Base-by-base conservation (phyloP, 176 grass and related monocot genomes). In the Cenchrus purpureus region DNA sequence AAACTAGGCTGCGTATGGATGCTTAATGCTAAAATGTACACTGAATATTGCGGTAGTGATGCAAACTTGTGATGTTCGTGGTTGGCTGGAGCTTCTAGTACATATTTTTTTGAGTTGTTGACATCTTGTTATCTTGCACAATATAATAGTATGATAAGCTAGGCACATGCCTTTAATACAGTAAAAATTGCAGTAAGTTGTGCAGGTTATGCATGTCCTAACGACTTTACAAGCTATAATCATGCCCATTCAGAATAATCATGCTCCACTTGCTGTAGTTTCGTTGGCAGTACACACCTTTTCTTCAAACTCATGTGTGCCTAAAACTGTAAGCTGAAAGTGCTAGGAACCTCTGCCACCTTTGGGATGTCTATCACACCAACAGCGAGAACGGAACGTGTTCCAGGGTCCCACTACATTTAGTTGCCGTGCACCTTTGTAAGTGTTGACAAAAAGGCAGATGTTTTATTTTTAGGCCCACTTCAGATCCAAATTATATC, bases 321-420 rank as follows among this genome's bases (percentile, higher is more conserved):
- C 68, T 22, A 22, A 19, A 31, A 16, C 31, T 32, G 31, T 32
- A 32, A 32, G 31, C 32, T 80, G 61, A 76, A 80, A 62, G 69
- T 14, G 50, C 7, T 10, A 45, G 52, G 51, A 51, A 85, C 12
- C 45, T 80, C 25, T 85, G 16, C 77, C 52, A 68, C 80, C 43
- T 80, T 76, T 81, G 87, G 82, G 73, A 62, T 79, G 46, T 80
- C 5, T 71, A 73, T 65, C 64, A 53, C 9, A 73, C 3, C 6
- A 28, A 12, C 34, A 55, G 20, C 15, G 48, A 68, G 45, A 89
- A 54, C n/a, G 46, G 32, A 62, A 65, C 55, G 10, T 75, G 63
- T 68, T 25, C 15, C 40, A 70, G 22, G 54, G 15, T 57, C 42
- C 69, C 77, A 69, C 32, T 45, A 17, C 56, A 19, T 11, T 68